phyloP scores from a whole-genome alignment of 1,139 yeast species.

The Diutina mesorugosa region DNA sequence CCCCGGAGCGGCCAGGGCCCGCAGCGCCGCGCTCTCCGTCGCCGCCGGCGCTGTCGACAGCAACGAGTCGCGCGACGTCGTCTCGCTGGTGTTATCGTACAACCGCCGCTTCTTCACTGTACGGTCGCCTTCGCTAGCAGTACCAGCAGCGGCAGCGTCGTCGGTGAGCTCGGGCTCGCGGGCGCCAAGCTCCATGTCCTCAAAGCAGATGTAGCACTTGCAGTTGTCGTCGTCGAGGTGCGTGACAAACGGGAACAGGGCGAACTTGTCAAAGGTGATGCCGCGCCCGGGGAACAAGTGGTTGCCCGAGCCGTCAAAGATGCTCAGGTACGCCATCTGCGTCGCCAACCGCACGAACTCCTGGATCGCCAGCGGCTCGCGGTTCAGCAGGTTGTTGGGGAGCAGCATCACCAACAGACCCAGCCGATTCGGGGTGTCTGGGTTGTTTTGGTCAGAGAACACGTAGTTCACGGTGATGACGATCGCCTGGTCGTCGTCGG shows the following conservation, averaged over 20 bases:
- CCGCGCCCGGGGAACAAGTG: constrained; percentile 29
- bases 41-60: neutral
- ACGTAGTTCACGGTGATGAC: constrained; percentile 33
- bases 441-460: constrained; percentile 30
- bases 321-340: constrained; percentile 53
- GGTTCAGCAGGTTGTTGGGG: constrained; percentile 48
- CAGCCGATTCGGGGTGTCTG: constrained; percentile 20
- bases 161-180: constrained; percentile 2
- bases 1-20: neutral
- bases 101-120: constrained; percentile 3
- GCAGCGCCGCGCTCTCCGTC: neutral
- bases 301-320: constrained; percentile 22
- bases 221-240: constrained; percentile 12
- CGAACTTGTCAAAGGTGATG: constrained; percentile 38
- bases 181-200: constrained; percentile 12
- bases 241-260: constrained; percentile 23
- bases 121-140: constrained; percentile 3
- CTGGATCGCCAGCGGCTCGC: constrained; percentile 39
- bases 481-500: constrained; percentile 8
- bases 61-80: neutral
- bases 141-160: neutral
- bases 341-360: constrained; percentile 56
- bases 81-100: neutral
- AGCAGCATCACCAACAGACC: constrained; percentile 50
- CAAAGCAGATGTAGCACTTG: constrained; percentile 61